Evolutionary conservation across 2,329 filamentous ascomycete species (phyloP), one percentile per base, ranked within the genome.

Genomic region (Scedosporium apiospermum): DNA sequence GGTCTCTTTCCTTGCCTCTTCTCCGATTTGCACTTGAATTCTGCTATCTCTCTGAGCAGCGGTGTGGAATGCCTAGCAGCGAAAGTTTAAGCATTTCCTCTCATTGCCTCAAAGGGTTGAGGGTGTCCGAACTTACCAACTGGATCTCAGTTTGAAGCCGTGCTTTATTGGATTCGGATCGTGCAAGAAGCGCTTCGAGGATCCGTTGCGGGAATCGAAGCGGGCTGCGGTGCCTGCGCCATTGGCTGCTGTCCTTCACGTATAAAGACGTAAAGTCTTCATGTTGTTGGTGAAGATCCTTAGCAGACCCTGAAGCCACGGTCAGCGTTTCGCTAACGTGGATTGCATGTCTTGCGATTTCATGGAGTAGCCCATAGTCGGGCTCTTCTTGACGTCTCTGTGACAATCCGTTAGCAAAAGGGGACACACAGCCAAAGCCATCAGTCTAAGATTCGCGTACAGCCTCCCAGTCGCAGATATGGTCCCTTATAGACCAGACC

Each of bases 21-120:
- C 63, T 6, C 16, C 63, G 16, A 64, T 64, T 21, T 34, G 38
- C 3, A 64, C 21, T 62, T 64, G 63, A 7, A 53, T 62, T 27
- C 46, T 64, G 55, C 63, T 64, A 42, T 64, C 63, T 12, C 59
- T 18, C 26, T 64, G 63, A n/a, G 59, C 41, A 51, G 63, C 51
- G 10, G 23, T 46, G 51, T 64, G 63, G 34, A 64, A 64, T 23
- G 63, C 59, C 63, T 64, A 34, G 3, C 9, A 14, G 30, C 10
- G 1, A 51, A 10, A 58, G 6, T 27, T 3, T 10, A 38, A 34
- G 27, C 18, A 34, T 14, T 16, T 38, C 57, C 10, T 7, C 21
- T 30, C 21, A 1, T 23, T 23, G 12, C 12, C 30, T 27, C 55
- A 16, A 60, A 57, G 27, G 2, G 10, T 58, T 12, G 3, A 14